These are phyloP conservation scores for Colletotrichum acutatum DNA, from an alignment of 2,329 filamentous ascomycete species.

Conservation along the genomic window DNA sequence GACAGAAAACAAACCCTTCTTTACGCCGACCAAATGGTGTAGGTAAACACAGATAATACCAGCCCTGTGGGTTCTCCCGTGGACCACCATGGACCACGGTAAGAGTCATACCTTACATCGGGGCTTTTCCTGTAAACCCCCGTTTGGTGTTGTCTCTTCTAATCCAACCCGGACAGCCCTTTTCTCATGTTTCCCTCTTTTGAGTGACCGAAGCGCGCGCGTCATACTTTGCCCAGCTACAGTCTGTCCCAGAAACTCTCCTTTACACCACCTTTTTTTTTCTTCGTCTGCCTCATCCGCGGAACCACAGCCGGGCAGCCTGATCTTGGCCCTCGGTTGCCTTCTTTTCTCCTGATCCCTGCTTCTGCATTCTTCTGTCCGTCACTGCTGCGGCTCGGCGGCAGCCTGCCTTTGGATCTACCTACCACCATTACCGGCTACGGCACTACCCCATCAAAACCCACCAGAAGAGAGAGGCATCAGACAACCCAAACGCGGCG, in stretches of 20 bases:
- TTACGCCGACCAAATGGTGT: background rate
- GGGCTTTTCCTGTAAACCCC: background rate
- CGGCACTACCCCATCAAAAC: no score
- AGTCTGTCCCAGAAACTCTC: background rate
- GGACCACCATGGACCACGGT: no score
- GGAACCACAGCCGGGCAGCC: constrained; percentile 9
- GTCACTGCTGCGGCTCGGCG: background rate
- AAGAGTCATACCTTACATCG: background rate
- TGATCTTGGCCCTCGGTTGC: constrained; percentile 12
- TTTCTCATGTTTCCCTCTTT: constrained; percentile 1
- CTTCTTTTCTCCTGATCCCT: background rate
- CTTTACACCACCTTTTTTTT: background rate
- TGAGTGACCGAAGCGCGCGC: background rate
- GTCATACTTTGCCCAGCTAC: constrained; percentile 20
- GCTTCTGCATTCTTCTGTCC: background rate
- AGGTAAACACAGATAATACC: background rate
- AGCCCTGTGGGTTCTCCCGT: background rate
- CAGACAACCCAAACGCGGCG: background rate
- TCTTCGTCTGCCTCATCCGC: constrained; percentile 4
- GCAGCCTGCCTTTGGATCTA: background rate
- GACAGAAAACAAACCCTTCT: background rate
- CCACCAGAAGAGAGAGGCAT: background rate
- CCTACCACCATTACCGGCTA: no score
- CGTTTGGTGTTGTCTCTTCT: background rate
- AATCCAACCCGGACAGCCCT: background rate